phyloP scores from a whole-genome alignment of 306 rosid genomes.

The Dryas drummondii region DNA sequence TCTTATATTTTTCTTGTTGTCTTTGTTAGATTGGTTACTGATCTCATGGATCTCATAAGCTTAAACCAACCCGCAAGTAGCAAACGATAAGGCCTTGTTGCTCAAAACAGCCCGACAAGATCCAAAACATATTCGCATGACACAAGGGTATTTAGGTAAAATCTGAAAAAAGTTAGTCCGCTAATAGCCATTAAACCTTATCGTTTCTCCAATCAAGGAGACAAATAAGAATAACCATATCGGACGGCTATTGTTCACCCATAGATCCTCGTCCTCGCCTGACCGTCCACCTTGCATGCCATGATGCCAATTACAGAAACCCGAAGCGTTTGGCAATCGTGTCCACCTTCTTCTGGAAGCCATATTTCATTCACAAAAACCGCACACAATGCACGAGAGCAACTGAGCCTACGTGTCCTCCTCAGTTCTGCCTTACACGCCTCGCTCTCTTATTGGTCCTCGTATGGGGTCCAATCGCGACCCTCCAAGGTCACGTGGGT shows the following conservation, averaged over 20 bases:
- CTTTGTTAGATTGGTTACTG: not conserved
- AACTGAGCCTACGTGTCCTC: conserved; percentile 42
- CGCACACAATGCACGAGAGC: conserved; percentile 29
- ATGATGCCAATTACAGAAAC: conserved; percentile 22
- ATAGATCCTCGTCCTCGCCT: not conserved
- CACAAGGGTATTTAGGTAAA: not conserved
- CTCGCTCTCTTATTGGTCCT: conserved; percentile 37
- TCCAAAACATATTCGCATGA: too few species aligned
- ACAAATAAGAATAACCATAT: not conserved
- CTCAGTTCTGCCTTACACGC: conserved; percentile 37
- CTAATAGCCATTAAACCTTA: not conserved
- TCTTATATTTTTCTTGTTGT: not conserved
- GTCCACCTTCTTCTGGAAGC: conserved; percentile 33
- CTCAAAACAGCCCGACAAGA: too few species aligned
- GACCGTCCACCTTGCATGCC: conserved; percentile 37
- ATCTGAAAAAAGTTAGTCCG: too few species aligned
- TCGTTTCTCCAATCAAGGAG: conserved; percentile 22
- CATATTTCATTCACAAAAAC: not conserved
- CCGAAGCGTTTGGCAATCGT: conserved; percentile 18
- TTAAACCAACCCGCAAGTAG: not conserved
- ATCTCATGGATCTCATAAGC: not conserved
- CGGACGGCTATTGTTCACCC: conserved; percentile 3
- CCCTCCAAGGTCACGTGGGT: conserved; percentile 7
- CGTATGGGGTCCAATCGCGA: conserved; percentile 19
- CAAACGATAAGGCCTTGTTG: not conserved